Conservation (phyloP, 371 early-diverging fungal genomes). For the Mortierella sp. region DNA sequence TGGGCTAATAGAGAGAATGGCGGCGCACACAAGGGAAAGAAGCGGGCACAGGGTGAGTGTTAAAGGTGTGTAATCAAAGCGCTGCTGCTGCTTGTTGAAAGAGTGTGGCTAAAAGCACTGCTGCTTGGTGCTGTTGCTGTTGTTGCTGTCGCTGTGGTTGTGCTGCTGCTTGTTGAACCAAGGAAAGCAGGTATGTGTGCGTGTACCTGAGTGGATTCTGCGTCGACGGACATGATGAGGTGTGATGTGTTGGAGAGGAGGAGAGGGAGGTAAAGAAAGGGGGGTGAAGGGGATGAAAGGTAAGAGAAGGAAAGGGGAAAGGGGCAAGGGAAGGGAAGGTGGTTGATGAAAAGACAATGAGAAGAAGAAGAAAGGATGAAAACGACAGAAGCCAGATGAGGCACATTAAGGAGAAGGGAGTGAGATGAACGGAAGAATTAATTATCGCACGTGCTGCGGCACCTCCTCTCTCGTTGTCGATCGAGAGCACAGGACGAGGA, state of each 20-base stretch:
- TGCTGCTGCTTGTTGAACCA: too few relatives aligned
- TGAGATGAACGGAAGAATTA: neutral
- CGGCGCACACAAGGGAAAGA: neutral
- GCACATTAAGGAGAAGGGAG: neutral
- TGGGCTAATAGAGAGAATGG: conserved; percentile 57
- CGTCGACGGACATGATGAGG: conserved; percentile 46
- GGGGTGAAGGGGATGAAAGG: conserved; percentile 6
- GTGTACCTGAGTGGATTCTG: conserved; percentile 56
- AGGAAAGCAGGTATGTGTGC: neutral
- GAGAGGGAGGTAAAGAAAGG: neutral
- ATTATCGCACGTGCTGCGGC: neutral
- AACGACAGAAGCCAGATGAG: conserved; percentile 30
- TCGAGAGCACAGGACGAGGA: too few relatives aligned
- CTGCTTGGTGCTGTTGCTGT: neutral
- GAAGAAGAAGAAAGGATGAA: conserved; percentile 14
- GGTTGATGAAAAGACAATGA: conserved; percentile 6
- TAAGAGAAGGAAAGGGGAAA: conserved; percentile 6
- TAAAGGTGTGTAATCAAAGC: neutral
- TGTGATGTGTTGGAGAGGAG: conserved; percentile 11
- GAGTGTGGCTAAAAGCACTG: too few relatives aligned
- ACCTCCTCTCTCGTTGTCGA: too few relatives aligned
- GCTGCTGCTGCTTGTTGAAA: neutral
- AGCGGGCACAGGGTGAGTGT: neutral
- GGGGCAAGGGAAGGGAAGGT: conserved; percentile 6
- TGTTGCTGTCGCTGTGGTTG: neutral